A percentile compares a stretch with the other conserved stretches of the same genome.
phyloP scores from a whole-genome alignment of 2,329 filamentous ascomycete genomes.

The Botrytis elliptica region DNA sequence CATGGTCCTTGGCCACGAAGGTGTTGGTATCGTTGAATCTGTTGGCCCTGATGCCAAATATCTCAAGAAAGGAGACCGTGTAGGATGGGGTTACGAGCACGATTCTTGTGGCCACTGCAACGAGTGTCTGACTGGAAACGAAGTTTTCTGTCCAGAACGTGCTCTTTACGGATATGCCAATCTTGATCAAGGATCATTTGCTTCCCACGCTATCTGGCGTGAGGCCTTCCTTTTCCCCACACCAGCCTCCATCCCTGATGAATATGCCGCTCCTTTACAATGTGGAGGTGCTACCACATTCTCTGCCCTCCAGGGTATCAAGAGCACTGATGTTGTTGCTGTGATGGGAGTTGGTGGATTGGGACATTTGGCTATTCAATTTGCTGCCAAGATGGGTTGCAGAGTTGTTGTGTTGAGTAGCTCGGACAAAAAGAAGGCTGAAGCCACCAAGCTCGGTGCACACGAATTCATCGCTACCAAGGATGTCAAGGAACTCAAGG shows the following conservation, averaged over 20 bases:
- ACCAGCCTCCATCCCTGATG: conserved; percentile 40
- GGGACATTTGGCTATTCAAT: conserved; percentile 61
- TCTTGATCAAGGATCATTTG: conserved; percentile 49
- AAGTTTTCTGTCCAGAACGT: conserved; percentile 44
- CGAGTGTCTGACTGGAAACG: conserved; percentile 44
- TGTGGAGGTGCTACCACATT: conserved; percentile 46
- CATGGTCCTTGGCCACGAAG: conserved; percentile 61
- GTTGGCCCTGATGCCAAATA: conserved; percentile 53
- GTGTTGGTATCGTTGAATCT: conserved; percentile 63
- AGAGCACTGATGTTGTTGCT: conserved; percentile 37
- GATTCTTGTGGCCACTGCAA: conserved; percentile 45
- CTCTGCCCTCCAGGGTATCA: conserved; percentile 37
- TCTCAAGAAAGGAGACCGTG: conserved; percentile 43
- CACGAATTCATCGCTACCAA: conserved; percentile 60
- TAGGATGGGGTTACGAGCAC: conserved; percentile 47
- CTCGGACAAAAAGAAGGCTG: conserved; percentile 60
- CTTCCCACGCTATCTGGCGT: conserved; percentile 41
- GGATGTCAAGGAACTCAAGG: conserved; percentile 39
- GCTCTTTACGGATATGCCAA: conserved; percentile 45
- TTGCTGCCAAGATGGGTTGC: conserved; percentile 61
- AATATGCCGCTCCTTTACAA: conserved; percentile 46
- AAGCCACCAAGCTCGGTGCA: conserved; percentile 58
- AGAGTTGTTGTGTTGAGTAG: conserved; percentile 57
- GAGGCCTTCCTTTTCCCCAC: conserved; percentile 43
- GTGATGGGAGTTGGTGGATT: conserved; percentile 58